Evolutionary conservation across 345 rosid genomes (phyloP), one percentile per base, ranked within the genome.

Genomic region (Hibiscus mutabilis): DNA sequence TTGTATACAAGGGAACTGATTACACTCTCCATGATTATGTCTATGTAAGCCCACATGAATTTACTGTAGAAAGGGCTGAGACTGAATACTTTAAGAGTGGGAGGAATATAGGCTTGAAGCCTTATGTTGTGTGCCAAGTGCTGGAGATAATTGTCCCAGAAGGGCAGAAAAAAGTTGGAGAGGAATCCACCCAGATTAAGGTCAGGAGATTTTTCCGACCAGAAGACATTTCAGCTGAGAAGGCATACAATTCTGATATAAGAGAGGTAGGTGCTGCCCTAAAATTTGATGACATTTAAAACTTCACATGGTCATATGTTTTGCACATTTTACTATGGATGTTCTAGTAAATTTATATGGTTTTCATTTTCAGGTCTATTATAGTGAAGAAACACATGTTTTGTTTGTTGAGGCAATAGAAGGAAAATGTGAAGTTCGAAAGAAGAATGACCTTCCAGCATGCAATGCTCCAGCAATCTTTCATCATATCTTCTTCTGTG

Each of bases 361-460:
- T 9, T 22, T 19, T 15, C 16, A 71, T 62, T 77, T 80, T 79
- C 86, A 94, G 98, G 74, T 91, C 22, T 94, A 85, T 64, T 94
- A 84, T 80, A 91, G 90, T 68, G 88, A 91, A 52, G 86, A 85
- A 70, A 82, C 76, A 53, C 33, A 25, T 24, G 25, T 62, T 46
- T 27, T 94, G 61, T 68, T 76, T 27, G 78, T 84, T 37, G 84
- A 53, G 66, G 72, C 69, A 58, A 62, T 94, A 63, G 79, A 84
- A 81, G 96, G 98, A 35, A 94, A 88, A 76, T 94, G 97, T 78
- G 93, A 91, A 79, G 91, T 91, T 60, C 87, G 89, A 79, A 91
- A 80, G 88, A 94, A 85, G 75, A 74, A 12, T 63, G 91, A 91
- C 71, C 40, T 94, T 79, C 89, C 90, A 1, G 53, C 79, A 37